Evolutionary conservation across 2,329 filamentous ascomycete genomes (phyloP), one percentile per base, ranked within the genome.

Genomic region (Hymenoscyphus scutula): DNA sequence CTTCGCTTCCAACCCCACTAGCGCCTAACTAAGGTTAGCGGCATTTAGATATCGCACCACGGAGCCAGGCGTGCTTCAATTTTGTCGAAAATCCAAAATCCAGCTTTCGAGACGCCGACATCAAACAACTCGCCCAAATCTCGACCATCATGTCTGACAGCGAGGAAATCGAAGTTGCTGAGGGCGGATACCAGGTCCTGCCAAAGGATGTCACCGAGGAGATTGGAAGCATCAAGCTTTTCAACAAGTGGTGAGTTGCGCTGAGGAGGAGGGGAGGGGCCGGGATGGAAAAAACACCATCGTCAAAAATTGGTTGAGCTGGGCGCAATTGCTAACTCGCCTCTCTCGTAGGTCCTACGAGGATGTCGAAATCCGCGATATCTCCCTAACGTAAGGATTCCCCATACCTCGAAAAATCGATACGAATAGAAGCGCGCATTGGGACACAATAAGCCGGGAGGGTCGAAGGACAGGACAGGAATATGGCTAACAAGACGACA

Each of bases 311-410:
- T 48, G 19, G 23, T 10, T 34, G 53, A 60, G 27, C 8, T 34
- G n/a, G 25, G 37, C 29, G 55, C 59, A 38, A 60, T 57, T 53
- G 51, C 53, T 56, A 61, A 63, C 59, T 59, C 56, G 25, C 37
- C 19, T 57, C 37, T 87, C 97, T 96, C 97, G 88, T 96, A 95
- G 93, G 88, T 89, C 83, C 83, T 99, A 98, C 84, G 95, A 95
- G 80, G 91, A 98, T 89, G 94, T 99, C 78, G 95, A 99, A 87
- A 95, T 99, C 82, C 89, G 94, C 81, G 95, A 99, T 81, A 98
- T 99, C 84, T 99, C 95, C 77, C 87, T 99, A 84, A 98, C 94
- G 95, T 99, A 96, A 84, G 91, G 80, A 75, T 63, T 67, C 73
- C 71, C 41, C n/a, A 34, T 34, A 34, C 17, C 60, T 34, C 37